Base-by-base conservation (phyloP, 1,284 basidiomycete genomes). In the Wallemia ichthyophaga region DNA sequence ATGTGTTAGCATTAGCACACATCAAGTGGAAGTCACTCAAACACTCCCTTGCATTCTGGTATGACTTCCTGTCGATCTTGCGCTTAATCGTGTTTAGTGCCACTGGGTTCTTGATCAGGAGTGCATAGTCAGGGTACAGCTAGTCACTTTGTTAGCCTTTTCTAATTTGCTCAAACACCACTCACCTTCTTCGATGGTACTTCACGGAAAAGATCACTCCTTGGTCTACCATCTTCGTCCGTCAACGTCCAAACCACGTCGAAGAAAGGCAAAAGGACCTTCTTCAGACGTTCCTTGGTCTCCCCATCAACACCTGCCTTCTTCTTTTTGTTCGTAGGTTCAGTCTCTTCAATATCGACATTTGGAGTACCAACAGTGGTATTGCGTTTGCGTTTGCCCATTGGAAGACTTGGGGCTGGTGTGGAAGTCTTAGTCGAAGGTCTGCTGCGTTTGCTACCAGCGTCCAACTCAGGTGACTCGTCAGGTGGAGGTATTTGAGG, bases 381-480 rank as follows among this genome's bases (percentile, higher is more conserved):
- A 53, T 32, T 58, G 58, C n/a, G 33, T 59, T 59, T 60, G 31
- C 27, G 27, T 23, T 54, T 25, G 55, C 32, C 55, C 60, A 33
- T 55, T 60, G 37, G 60, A 59, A 23, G 31, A 33, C 57, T 33
- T 55, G 32, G 58, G 59, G 2, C 56, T 58, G 27, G 28, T 32
- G 21, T 59, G 21, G 48, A 31, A 23, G n/a, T 32, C 55, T 60
- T 53, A 27, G 26, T 2, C 57, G 55, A 27, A 37, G 53, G 17
- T 33, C 59, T n/a, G 55, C 60, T 59, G 32, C 24, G 55, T 21
- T 11, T 61, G 25, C 60, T 61, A 17, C 63, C 64, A 13, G 61
- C 61, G 2, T 63, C 63, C 9, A 64, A 63, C n/a, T 64, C 63
- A 28, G 64, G 60, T 19, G 60, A 61, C 61, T n/a, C 63, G 60